Evolutionary conservation across 345 rosid genomes (phyloP).

Genomic region (Acer saccharum): DNA sequence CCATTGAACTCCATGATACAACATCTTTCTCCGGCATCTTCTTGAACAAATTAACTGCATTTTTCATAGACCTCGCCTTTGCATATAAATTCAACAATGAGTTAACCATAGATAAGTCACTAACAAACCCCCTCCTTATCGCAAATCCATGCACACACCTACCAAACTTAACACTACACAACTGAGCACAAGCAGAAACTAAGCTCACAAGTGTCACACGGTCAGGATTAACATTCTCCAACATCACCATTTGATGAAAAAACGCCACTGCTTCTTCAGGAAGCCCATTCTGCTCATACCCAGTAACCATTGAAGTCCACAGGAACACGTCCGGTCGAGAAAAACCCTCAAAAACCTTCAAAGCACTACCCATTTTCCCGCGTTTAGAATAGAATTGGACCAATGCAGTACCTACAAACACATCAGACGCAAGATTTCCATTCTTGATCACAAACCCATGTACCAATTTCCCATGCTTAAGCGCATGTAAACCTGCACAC

Average conservation of each 20-base stretch:
- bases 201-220: slow-evolving; percentile 48
- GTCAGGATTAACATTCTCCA: slow-evolving; percentile 37
- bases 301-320: slow-evolving; percentile 66
- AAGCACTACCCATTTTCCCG: slow-evolving; percentile 42
- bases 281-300: slow-evolving; percentile 49
- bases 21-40: slow-evolving; percentile 49
- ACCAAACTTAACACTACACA: slow-evolving; percentile 45
- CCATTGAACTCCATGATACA: slow-evolving; percentile 59
- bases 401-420: slow-evolving; percentile 51
- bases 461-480: slow-evolving; percentile 42
- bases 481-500: slow-evolving; percentile 39
- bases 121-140: slow-evolving; percentile 41
- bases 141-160: slow-evolving; percentile 50
- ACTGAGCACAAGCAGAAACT: slow-evolving; percentile 53
- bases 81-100: slow-evolving; percentile 56
- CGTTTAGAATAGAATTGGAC: slow-evolving; percentile 53
- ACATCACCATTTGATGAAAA: slow-evolving; percentile 40
- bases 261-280: slow-evolving; percentile 41
- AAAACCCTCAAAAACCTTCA: slow-evolving; percentile 45
- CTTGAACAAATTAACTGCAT: slow-evolving; percentile 38
- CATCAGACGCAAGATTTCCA: slow-evolving; percentile 32
- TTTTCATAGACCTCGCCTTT: slow-evolving; percentile 36
- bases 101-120: slow-evolving; percentile 36
- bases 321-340: slow-evolving; percentile 48
- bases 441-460: slow-evolving; percentile 47